Evolutionary conservation across 129 eudicot genomes (phyloP), one percentile per base, ranked within the genome.

Genomic region (Tagetes erecta): DNA sequence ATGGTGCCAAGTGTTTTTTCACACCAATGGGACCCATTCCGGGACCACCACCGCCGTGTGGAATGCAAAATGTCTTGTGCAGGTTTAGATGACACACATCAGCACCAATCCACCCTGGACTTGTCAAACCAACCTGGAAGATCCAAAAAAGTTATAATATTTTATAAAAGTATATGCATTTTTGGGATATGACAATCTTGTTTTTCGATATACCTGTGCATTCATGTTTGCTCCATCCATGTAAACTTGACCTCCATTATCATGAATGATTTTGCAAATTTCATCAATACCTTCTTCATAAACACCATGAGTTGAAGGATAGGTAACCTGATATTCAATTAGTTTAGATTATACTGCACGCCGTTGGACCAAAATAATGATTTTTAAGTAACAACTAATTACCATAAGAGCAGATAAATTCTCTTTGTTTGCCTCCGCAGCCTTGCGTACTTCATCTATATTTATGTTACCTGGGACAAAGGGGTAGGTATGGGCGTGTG

Each of bases 201-300:
- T 30, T 39, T n/a, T 30, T 35, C 39, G n/a, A 41, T 4, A 30
- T 76, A 92, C 98, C 96, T 92, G 98, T 60, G 98, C 98, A 76
- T 92, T 92, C 98, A 92, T 92, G 92, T 92, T 92, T 12, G 98
- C 98, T 71, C 98, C 98, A 81, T 92, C 98, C 98, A 92, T 92
- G 88, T 92, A 92, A 50, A 92, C 98, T 83, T 92, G 98, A 71
- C 98, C 98, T 6, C 98, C 98, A 73, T 92, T 92, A 80, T 92
- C 95, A 55, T 92, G 98, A 76, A 92, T 89, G 40, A 92, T 92
- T 76, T 84, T 89, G 81, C 98, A 92, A 47, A 92, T 92, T 76
- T 92, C 98, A 74, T 92, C 96, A 74, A 92, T 92, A 33, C 98
- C 98, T 83, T 92, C 98, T 72, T 92, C 98, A 67, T 92, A 92